phyloP scores from a whole-genome alignment of 2,329 filamentous ascomycete genomes.

The Raffaelea deltoideospora region DNA sequence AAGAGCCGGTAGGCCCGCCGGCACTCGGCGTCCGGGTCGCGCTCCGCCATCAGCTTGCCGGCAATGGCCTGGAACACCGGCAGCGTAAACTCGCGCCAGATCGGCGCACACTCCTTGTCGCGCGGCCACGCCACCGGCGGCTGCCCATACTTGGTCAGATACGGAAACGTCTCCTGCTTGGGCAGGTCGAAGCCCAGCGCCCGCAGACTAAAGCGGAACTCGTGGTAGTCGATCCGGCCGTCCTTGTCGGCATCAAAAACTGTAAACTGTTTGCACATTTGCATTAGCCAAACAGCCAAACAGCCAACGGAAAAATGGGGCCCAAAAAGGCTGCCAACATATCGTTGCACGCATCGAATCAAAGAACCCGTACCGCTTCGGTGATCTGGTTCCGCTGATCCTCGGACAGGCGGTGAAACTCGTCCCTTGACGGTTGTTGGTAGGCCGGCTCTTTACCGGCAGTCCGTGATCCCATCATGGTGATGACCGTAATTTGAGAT shows the following conservation, averaged over 20 bases:
- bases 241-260: slow-evolving; percentile 97
- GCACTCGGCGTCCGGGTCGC: slow-evolving; percentile 85
- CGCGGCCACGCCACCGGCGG: slow-evolving; percentile 45
- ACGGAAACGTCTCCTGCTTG: slow-evolving; percentile 67
- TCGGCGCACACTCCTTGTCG: slow-evolving; percentile 37
- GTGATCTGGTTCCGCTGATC: slow-evolving; percentile 88
- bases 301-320: no score
- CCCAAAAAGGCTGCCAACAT: slow-evolving; percentile 1
- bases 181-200: slow-evolving; percentile 86
- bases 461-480: slow-evolving; percentile 11
- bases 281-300: no score
- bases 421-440: slow-evolving; percentile 18
- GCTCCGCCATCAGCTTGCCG: slow-evolving; percentile 61
- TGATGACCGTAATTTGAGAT: no score
- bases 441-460: slow-evolving; percentile 11
- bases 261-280: no score
- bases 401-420: slow-evolving; percentile 45
- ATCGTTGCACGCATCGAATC: no score
- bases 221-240: slow-evolving; percentile 88
- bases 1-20: slow-evolving; percentile 84
- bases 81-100: slow-evolving; percentile 59
- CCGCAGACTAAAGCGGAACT: slow-evolving; percentile 91
- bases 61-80: slow-evolving; percentile 61
- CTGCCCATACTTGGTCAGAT: slow-evolving; percentile 69
- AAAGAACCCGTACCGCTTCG: slow-evolving; percentile 56